phyloP scores from a whole-genome alignment of 106 monocot genomes.

The Acorus calamus region DNA sequence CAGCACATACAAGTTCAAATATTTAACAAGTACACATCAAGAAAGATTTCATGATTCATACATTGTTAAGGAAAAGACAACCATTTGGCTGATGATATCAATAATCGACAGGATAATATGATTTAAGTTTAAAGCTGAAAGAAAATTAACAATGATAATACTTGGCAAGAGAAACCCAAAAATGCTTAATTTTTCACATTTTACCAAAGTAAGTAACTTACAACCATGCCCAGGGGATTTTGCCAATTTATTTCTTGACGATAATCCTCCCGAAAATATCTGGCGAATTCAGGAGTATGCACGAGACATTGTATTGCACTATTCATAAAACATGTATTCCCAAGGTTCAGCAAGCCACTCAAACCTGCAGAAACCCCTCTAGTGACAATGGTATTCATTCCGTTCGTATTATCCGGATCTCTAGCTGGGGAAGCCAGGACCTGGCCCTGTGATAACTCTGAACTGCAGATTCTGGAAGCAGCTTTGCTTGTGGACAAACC shows the following conservation, averaged over 20 bases:
- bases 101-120: too few species aligned
- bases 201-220: slow-evolving; percentile 44
- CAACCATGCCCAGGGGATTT: slow-evolving; percentile 96
- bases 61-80: too few species aligned
- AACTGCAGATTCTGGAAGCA: slow-evolving; percentile 60
- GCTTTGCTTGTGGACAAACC: slow-evolving; percentile 56
- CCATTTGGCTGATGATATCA: too few species aligned
- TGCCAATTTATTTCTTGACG: slow-evolving; percentile 94
- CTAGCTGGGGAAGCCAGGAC: slow-evolving; percentile 40
- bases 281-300: slow-evolving; percentile 93
- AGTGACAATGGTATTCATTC: slow-evolving; percentile 31
- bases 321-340: slow-evolving; percentile 99
- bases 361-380: slow-evolving; percentile 73
- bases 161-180: neutral
- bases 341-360: slow-evolving; percentile 84
- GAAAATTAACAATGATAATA: slow-evolving; percentile 3
- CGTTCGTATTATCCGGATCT: slow-evolving; percentile 57
- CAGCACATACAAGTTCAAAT: too few species aligned
- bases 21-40: too few species aligned
- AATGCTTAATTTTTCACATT: neutral
- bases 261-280: slow-evolving; percentile 93
- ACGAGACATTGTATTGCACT: slow-evolving; percentile 97
- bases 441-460: slow-evolving; percentile 53
- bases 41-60: too few species aligned
- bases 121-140: neutral